These are phyloP conservation scores for sweet orange (Citrus sinensis) DNA, from an alignment of 345 rosid species.

Conservation along the genomic window DVS_A1.0 CM039169.1:29427001-29427500, in stretches of 20 bases:
- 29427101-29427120: conserved; percentile 32
- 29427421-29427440: conserved; percentile 47
- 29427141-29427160: conserved; percentile 35
- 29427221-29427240: conserved; percentile 34
- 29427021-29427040: conserved; percentile 68
- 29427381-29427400: conserved; percentile 39
- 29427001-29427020: conserved; percentile 45
- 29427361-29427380: neutral
- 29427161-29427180: conserved; percentile 37
- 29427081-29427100: conserved; percentile 35
- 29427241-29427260: conserved; percentile 52
- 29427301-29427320: conserved; percentile 20
- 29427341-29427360: neutral
- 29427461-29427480: conserved; percentile 52
- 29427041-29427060: conserved; percentile 63
- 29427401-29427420: conserved; percentile 43
- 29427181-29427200: conserved; percentile 36
- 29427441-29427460: conserved; percentile 74
- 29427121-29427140: conserved; percentile 34
- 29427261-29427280: conserved; percentile 42
- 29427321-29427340: conserved; percentile 1
- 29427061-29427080: conserved; percentile 50
- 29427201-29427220: conserved; percentile 34
- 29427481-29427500: conserved; percentile 49
- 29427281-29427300: conserved; percentile 37